Evolutionary conservation across 305 asterid species (phyloP), one percentile per base, ranked within the genome.

Genomic region (Fraxinus latifolia): DNA sequence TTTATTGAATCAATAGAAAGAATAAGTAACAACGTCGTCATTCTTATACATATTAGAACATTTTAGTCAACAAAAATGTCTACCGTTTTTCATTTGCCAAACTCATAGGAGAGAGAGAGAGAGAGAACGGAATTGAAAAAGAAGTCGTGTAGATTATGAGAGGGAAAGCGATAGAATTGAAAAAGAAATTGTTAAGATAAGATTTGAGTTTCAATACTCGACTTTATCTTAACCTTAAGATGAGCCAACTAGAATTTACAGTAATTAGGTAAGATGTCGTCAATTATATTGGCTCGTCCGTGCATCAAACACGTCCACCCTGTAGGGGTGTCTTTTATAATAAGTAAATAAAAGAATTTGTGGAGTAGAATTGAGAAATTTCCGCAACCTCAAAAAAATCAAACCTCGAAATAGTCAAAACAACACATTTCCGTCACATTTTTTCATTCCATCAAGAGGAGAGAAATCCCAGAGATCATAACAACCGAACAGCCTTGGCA

Each of bases 361-460:
- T 32, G 76, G 76, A 71, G 44, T 17, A n/a, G n/a, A 71, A 17
- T 15, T 71, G 47, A 71, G 47, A 71, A 31, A 32, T 71, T n/a
- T 31, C 23, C 47, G 14, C 76, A 32, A 71, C 76, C 76, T 71
- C 14, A 32, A 33, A 55, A 50, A 55, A 32, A 31, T 71, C 2
- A 71, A 71, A 71, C 76, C 76, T 71, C 32, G 27, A 71, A 71
- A 71, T 15, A 33, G 76, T 71, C 76, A 71, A 71, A 71, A 32
- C 11, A 15, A 71, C 25, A 55, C 27, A 32, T 32, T 71, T 71
- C 3, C 6, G 9, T 71, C 44, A 21, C 74, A 68, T 29, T 23
- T 42, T 68, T 68, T 5, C 76, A 71, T 71, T 71, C 36, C 47
- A 71, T 32, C 7, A 33, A 71, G 14, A 71, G 44, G 34, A 14